Conservation (phyloP, 2,329 filamentous ascomycete genomes). For the Periglandula ipomoeae region DNA sequence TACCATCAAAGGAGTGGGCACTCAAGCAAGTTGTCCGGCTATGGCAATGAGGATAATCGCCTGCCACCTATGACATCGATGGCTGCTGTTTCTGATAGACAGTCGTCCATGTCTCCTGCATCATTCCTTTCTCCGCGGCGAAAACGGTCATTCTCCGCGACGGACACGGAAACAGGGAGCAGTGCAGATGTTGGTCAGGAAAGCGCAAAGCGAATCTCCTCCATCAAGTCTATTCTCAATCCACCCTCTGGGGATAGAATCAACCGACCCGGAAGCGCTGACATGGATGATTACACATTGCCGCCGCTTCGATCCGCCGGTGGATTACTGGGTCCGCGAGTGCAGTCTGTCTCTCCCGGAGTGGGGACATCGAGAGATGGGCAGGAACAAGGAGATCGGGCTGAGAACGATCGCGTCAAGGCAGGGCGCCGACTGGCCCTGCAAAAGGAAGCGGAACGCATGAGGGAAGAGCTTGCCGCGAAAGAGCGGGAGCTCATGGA, state of each 20-base stretch:
- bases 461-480: slow-evolving; percentile 61
- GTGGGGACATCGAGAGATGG: background rate
- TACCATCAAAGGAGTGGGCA: slow-evolving; percentile 39
- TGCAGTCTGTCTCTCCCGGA: slow-evolving; percentile 20
- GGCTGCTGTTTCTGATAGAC: slow-evolving; percentile 34
- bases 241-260: slow-evolving; percentile 28
- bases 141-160: slow-evolving; percentile 59
- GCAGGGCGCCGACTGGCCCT: slow-evolving; percentile 57
- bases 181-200: slow-evolving; percentile 32
- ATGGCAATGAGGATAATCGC: slow-evolving; percentile 47
- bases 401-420: slow-evolving; percentile 42
- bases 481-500: slow-evolving; percentile 62
- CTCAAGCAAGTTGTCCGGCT: slow-evolving; percentile 28
- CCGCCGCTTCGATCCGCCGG: slow-evolving; percentile 35
- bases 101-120: slow-evolving; percentile 50
- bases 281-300: slow-evolving; percentile 29
- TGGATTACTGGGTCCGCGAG: background rate
- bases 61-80: slow-evolving; percentile 47
- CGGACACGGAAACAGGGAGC: slow-evolving; percentile 41
- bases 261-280: slow-evolving; percentile 23
- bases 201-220: slow-evolving; percentile 55
- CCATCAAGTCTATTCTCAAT: slow-evolving; percentile 69
- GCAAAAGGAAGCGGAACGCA: slow-evolving; percentile 64
- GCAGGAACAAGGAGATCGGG: slow-evolving; percentile 19
- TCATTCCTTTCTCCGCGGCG: slow-evolving; percentile 50